Conservation (phyloP, 176 grass and related monocot species). For the Aechmea fasciata region DNA sequence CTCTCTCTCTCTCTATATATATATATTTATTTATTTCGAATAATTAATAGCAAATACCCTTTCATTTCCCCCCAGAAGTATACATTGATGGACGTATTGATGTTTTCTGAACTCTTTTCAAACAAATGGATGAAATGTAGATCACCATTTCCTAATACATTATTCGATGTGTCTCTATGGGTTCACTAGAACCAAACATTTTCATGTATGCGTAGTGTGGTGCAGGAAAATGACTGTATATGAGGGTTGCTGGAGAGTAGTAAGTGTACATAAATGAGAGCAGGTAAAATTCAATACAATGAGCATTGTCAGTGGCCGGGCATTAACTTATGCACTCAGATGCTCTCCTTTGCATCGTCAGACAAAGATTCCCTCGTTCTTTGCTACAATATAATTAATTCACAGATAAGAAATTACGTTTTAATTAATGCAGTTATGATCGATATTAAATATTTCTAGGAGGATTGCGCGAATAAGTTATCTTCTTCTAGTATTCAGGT, state of each 20-base stretch:
- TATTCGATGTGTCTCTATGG: background rate
- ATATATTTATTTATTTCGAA: too few species aligned
- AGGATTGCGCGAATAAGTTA: too few species aligned
- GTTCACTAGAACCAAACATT: background rate
- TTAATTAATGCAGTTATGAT: too few species aligned
- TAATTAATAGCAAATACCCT: too few species aligned
- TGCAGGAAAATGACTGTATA: background rate
- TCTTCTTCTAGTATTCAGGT: too few species aligned
- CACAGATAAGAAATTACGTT: too few species aligned
- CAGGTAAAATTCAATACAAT: constrained; percentile 16
- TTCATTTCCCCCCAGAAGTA: too few species aligned
- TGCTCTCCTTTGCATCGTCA: constrained; percentile 13
- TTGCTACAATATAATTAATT: background rate
- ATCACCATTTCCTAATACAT: background rate
- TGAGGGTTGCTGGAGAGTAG: constrained; percentile 16
- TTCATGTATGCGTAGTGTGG: background rate
- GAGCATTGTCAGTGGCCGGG: constrained; percentile 1
- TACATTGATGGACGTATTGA: too few species aligned
- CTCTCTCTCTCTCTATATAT: too few species aligned
- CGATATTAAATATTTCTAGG: too few species aligned
- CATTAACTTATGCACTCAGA: constrained; percentile 9
- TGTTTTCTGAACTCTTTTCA: too few species aligned
- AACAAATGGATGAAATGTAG: too few species aligned
- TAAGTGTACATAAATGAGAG: constrained; percentile 17
- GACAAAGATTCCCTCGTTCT: constrained; percentile 20